Evolutionary conservation across 1,284 basidiomycete genomes (phyloP), one percentile per base, ranked within the genome.

Genomic region (Naganishia albida): DNA sequence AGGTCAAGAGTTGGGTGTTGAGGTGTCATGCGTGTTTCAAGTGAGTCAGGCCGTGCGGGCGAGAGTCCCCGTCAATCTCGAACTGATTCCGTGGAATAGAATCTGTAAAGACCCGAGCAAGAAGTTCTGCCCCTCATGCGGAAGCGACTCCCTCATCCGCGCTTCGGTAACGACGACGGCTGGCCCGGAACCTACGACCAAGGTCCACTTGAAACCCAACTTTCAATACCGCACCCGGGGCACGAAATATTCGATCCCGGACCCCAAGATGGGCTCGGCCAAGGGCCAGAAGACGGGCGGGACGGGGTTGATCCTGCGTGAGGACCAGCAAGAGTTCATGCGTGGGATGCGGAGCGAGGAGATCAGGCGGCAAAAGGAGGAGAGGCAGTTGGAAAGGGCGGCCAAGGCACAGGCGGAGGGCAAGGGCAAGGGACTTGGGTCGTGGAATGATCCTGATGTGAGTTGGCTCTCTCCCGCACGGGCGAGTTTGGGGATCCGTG

Each of bases 21-120:
- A 82, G 96, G 65, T 99, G 96, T 79, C 96, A 99, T 80, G 96
- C 93, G 18, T 99, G 96, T 80, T 98, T 94, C 86, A 98, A 98
- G 93, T 97, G 74, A 79, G 91, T 83, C 50, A 13, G n/a, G n/a
- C n/a, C 59, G 51, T 52, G n/a, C 7, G 15, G 16, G n/a, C 34
- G 34, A 16, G 30, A n/a, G 34, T 34, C 34, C 10, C 10, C 10
- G 51, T 53, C 20, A 16, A 10, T 26, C 16, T 3, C 3, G 20
- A 51, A 30, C 51, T 53, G 15, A 53, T 30, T 16, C 38, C 20
- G 26, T n/a, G 39, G 15, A 42, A 4, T 73, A 97, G 94, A 79
- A 87, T 97, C 69, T 99, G 95, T 82, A 97, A 95, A 82, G 94
- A 99, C 77, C 83, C 87, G 39, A 88, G 90, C 20, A 93, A 93